phyloP scores from a whole-genome alignment of 306 rosid species.

The Lablab purpureus region DNA sequence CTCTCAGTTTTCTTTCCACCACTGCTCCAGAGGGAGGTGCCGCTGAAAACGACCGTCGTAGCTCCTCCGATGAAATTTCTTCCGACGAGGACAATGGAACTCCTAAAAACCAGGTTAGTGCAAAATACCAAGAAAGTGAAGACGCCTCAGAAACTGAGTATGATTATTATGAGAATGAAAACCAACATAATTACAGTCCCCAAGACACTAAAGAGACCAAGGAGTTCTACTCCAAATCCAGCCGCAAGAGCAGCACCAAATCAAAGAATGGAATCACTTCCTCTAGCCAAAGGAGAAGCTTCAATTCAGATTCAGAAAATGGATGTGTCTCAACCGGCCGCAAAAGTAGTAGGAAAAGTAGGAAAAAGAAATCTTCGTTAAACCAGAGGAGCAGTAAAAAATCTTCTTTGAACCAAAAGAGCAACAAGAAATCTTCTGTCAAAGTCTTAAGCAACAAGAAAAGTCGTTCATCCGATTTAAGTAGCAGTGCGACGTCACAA shows the following conservation, averaged over 20 bases:
- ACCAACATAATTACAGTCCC: slow-evolving; percentile 39
- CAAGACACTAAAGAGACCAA: slow-evolving; percentile 43
- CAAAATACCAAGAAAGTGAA: slow-evolving; percentile 26
- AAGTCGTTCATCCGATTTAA: background rate
- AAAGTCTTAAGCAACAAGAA: slow-evolving; percentile 37
- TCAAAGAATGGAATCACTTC: slow-evolving; percentile 33
- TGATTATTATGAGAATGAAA: slow-evolving; percentile 46
- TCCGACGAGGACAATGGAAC: slow-evolving; percentile 10
- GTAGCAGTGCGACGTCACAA: background rate
- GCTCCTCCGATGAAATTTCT: background rate
- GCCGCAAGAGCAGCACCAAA: slow-evolving; percentile 48
- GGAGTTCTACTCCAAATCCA: slow-evolving; percentile 46
- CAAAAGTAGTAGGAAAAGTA: slow-evolving; percentile 42
- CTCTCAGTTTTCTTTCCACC: slow-evolving; percentile 78
- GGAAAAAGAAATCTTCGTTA: slow-evolving; percentile 17
- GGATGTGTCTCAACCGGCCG: slow-evolving; percentile 34
- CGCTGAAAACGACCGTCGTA: background rate
- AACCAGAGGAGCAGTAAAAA: slow-evolving; percentile 28
- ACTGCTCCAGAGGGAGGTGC: slow-evolving; percentile 38
- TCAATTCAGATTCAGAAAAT: slow-evolving; percentile 47
- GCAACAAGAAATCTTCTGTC: slow-evolving; percentile 38
- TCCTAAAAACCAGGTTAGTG: slow-evolving; percentile 36
- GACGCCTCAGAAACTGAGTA: slow-evolving; percentile 41
- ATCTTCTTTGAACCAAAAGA: background rate
- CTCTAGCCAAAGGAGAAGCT: background rate